Evolutionary conservation across 352 stramenopile genomes (phyloP), one percentile per base, ranked within the genome.

Genomic region (Pythium angustatum): DNA sequence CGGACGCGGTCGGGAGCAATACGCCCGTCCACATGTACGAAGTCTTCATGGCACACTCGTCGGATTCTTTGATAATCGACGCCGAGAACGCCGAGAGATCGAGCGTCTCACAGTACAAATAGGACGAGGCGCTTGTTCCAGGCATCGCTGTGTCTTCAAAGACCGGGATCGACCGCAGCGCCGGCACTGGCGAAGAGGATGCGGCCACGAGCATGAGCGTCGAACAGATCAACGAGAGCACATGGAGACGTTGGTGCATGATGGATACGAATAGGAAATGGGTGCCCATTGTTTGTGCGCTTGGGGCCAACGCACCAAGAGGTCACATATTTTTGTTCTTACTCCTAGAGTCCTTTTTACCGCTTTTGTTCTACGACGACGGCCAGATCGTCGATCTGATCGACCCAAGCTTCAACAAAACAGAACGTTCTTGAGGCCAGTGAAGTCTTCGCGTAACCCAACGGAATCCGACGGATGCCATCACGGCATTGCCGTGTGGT

Each of bases 11-110:
- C 10, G 54, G 54, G 7, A 61, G 54, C 9, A 19, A 19, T 3
- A 14, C 22, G n/a, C 41, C 19, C 4, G 31, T 17, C 54, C 54
- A 61, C 19, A 27, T 47, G 28, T 61, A 61, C 15, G 54, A 53
- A 8, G 27, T 34, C 40, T 45, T 61, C 27, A 52, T n/a, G 8
- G 54, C 41, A 21, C 54, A 61, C 4, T 61, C 52, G 38, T 50
- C 27, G 10, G 38, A 50, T 26, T 47, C 27, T 5, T 41, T 21
- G 26, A 19, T 5, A 17, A 60, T 41, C 33, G 51, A n/a, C 3
- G 51, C 22, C 51, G 34, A 14, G 33, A 58, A 58, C 5, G n/a
- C 24, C 5, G 51, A 58, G 21, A 45, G 26, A 15, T 58, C 51
- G 33, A 61, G 17, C 26, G 41, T 38, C 19, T 38, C 21, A 30